A percentile compares a stretch with the other conserved stretches of the same genome.
phyloP scores from a whole-genome alignment of 2,329 filamentous ascomycete species.

The Aspergillus sp. region DNA sequence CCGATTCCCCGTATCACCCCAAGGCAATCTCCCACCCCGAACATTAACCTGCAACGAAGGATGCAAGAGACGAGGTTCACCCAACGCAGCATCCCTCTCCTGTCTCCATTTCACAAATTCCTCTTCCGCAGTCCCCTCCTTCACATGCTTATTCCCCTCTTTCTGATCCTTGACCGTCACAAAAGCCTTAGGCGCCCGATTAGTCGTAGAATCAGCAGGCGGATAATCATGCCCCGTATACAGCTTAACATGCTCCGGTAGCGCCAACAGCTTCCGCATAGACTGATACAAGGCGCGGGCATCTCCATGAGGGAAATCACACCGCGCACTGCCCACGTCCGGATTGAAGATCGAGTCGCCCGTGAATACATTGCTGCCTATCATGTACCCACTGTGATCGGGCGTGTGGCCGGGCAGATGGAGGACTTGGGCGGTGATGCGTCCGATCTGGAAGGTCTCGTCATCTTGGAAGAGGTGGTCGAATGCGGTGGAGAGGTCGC shows the following conservation, averaged over 20 bases:
- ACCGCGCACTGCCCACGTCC: conserved; percentile 54
- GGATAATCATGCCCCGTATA: conserved; percentile 58
- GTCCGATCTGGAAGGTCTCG: conserved; percentile 55
- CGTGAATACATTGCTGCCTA: conserved; percentile 52
- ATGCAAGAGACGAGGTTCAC: conserved; percentile 38
- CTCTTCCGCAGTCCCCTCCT: conserved; percentile 23
- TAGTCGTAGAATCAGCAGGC: conserved; percentile 23
- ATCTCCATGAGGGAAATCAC: conserved; percentile 56
- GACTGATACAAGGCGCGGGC: conserved; percentile 48
- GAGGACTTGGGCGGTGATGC: conserved; percentile 48
- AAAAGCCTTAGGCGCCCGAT: background rate
- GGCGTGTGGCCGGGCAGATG: conserved; percentile 64
- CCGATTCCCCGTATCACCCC: background rate
- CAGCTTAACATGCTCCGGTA: conserved; percentile 48
- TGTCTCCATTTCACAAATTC: conserved; percentile 36
- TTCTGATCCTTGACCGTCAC: conserved; percentile 20
- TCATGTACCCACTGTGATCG: conserved; percentile 61
- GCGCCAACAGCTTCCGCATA: conserved; percentile 42
- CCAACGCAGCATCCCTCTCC: conserved; percentile 33
- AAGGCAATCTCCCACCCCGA: conserved; percentile 37
- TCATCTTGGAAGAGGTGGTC: conserved; percentile 57
- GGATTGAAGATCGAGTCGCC: conserved; percentile 56
- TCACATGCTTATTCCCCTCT: conserved; percentile 30
- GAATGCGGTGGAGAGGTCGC: conserved; percentile 53
- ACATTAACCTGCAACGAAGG: conserved; percentile 44